phyloP scores from a whole-genome alignment of 345 rosid species.

The Eucalyptus marginata region DNA sequence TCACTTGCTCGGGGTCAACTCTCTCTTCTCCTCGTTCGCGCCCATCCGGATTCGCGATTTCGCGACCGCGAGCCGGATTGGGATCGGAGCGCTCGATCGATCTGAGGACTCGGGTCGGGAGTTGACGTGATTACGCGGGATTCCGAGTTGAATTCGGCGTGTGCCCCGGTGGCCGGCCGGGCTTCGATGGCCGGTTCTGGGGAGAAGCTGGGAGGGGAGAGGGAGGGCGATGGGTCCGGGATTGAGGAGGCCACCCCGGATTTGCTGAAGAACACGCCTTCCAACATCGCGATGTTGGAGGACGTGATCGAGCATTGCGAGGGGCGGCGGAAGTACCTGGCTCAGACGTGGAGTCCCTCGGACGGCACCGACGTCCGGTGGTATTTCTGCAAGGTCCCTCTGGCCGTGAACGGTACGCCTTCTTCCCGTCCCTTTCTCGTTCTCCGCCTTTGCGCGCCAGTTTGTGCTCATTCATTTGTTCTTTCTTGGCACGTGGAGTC shows the following conservation, averaged over 20 bases:
- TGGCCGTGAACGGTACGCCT: conserved; percentile 58
- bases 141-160: neutral
- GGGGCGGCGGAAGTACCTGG: conserved; percentile 83
- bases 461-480: neutral
- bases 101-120: neutral
- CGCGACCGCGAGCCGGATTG: neutral
- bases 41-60: neutral
- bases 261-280: conserved; percentile 83
- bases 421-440: neutral
- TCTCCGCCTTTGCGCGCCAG: neutral
- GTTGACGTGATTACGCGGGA: too few relatives aligned
- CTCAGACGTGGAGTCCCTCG: conserved; percentile 75
- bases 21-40: neutral
- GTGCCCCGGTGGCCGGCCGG: neutral
- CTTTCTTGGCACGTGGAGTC: neutral
- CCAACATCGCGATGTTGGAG: conserved; percentile 82
- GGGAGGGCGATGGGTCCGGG: neutral
- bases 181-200: neutral
- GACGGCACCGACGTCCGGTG: conserved; percentile 91
- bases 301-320: conserved; percentile 69
- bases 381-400: conserved; percentile 83
- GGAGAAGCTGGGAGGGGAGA: neutral
- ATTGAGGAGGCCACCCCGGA: conserved; percentile 51
- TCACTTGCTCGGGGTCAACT: neutral
- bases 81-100: neutral